Conservation (phyloP, 2,329 filamentous ascomycete genomes). For the Aspergillus vadensis region DNA sequence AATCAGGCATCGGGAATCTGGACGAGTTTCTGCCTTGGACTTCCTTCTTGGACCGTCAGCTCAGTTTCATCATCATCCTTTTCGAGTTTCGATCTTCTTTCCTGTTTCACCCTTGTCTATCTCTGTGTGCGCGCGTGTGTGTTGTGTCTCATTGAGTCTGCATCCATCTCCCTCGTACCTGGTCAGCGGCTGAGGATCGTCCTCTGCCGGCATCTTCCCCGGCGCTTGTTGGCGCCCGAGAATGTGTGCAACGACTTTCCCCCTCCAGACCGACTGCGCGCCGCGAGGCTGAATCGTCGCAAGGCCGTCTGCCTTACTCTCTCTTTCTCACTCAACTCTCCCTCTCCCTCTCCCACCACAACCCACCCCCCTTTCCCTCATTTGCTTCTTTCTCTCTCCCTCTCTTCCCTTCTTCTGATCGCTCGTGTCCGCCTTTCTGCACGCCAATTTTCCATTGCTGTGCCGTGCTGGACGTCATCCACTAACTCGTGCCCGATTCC, state of each 20-base stretch:
- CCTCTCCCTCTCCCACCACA: background rate
- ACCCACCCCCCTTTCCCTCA: background rate
- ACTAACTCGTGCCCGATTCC: background rate
- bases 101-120: too few relatives aligned
- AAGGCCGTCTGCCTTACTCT: background rate
- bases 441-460: slow-evolving; percentile 17
- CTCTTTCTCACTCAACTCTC: background rate
- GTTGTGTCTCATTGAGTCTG: background rate
- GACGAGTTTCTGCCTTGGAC: too few relatives aligned
- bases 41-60: too few relatives aligned
- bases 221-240: slow-evolving; percentile 9
- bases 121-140: too few relatives aligned
- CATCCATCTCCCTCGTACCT: background rate
- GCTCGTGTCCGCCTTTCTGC: background rate
- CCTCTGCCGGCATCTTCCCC: background rate
- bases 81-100: background rate
- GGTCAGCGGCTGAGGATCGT: background rate
- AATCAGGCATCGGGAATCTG: too few relatives aligned
- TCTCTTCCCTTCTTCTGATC: background rate
- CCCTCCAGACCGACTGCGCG: slow-evolving; percentile 11
- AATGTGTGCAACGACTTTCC: slow-evolving; percentile 15
- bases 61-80: background rate
- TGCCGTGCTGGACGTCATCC: slow-evolving; percentile 1
- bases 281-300: slow-evolving; percentile 30
- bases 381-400: background rate